Base-by-base conservation (phyloP, 2,329 filamentous ascomycete species). In the Aspergillus pseudonomiae region DNA sequence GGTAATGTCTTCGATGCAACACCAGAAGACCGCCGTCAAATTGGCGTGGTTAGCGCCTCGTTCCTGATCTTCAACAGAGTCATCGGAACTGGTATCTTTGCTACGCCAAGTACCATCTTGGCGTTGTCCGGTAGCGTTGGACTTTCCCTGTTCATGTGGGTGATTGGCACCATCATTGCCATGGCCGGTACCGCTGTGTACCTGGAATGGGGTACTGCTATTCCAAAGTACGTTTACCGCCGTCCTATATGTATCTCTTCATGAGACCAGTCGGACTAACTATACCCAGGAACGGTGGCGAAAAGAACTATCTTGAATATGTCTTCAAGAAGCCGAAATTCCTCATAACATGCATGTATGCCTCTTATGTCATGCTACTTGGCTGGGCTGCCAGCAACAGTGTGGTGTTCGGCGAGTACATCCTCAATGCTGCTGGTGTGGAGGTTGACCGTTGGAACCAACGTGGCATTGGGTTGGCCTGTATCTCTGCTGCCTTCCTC, bases 271-370 rank as follows among this genome's bases (percentile, higher is more conserved):
- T 34, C 16, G 39, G n/a, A 53, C 54, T 61, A 48, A 68, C 34
- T 39, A 4, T 71, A 71, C 19, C 71, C 73, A 70, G 82, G 74
- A 72, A 83, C 71, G 83, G 84, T 43, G 83, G 83, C n/a, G 83
- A 85, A 67, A 80, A 83, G 57, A 81, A 84, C 45, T 85, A 85
- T 68, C 80, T 86, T 48, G 83, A 86, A 73, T 82, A 83, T 43
- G 82, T 85, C 41, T 85, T 82, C 70, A 78, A 75, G 54, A 80
- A 77, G 24, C 85, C 85, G 32, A 80, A 77, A 61, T 86, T 83
- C 74, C 75, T 85, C 6, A 83, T 80, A 4, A 86, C 83, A 9
- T 84, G 83, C 63, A 83, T 82, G 76, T 85, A 83, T 69, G 84
- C 83, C 68, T 76, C 82, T 2, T 84, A 85, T 58, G 80, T 80